Evolutionary conservation across 2,329 filamentous ascomycete genomes (phyloP).

Genomic region (Aurifilum marmelostoma): DNA sequence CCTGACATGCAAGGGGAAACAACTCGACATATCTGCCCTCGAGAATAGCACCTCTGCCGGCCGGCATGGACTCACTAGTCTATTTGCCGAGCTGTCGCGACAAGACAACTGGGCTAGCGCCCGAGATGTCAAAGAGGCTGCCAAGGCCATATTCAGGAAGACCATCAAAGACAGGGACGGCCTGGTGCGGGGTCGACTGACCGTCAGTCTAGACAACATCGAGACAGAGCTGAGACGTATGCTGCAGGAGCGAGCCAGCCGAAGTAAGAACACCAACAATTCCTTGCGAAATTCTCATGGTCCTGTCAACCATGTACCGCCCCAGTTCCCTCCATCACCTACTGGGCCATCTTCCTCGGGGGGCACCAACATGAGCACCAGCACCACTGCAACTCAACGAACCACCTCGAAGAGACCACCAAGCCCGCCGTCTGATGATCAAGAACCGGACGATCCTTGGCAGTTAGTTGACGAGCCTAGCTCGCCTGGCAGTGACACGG

Average conservation of each 20-base stretch:
- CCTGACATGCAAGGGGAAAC: background rate
- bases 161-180: slow-evolving; percentile 40
- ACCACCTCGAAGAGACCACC: background rate
- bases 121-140: slow-evolving; percentile 61
- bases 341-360: background rate
- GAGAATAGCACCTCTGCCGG: slow-evolving; percentile 34
- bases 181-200: slow-evolving; percentile 24
- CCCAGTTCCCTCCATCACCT: background rate
- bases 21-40: slow-evolving; percentile 35
- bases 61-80: slow-evolving; percentile 34
- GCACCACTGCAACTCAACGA: background rate
- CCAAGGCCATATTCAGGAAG: slow-evolving; percentile 51
- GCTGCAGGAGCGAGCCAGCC: slow-evolving; percentile 32
- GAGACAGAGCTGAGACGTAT: slow-evolving; percentile 30
- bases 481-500: background rate
- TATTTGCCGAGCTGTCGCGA: slow-evolving; percentile 45
- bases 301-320: background rate
- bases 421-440: background rate
- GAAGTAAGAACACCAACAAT: slow-evolving; percentile 15
- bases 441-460: background rate
- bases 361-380: background rate
- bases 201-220: slow-evolving; percentile 26
- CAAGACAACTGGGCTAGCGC: slow-evolving; percentile 64
- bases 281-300: background rate
- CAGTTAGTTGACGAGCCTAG: slow-evolving; percentile 6